Percentiles rank a stretch among this genome's conserved stretches.
These are phyloP conservation scores for Graphilbum ipis-grandicollis DNA, from an alignment of 2,329 filamentous ascomycete species.

Conservation along the genomic window DNA sequence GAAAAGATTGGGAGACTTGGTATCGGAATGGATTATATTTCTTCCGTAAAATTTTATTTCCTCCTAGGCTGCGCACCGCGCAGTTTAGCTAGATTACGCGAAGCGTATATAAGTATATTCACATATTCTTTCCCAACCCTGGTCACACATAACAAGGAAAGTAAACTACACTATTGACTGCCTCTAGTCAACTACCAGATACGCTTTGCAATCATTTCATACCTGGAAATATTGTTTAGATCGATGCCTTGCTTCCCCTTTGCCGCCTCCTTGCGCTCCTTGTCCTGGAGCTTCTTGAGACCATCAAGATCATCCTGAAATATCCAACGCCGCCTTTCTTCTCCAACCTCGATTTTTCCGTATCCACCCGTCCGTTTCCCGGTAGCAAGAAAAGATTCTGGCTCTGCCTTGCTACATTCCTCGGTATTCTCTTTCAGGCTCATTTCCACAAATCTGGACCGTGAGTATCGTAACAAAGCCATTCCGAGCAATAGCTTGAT, in stretches of 20 bases:
- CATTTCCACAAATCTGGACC: constrained; percentile 67
- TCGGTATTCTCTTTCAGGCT: constrained; percentile 45
- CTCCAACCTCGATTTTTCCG: constrained; percentile 73
- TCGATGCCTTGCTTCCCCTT: constrained; percentile 36
- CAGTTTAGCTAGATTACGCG: too few species aligned
- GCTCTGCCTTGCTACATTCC: constrained; percentile 26
- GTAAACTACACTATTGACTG: too few species aligned
- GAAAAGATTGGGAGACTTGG: too few species aligned
- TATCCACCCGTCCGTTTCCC: constrained; percentile 66
- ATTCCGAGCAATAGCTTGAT: constrained; percentile 80
- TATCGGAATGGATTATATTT: too few species aligned
- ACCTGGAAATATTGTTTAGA: constrained; percentile 55
- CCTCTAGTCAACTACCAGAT: constrained; percentile 69
- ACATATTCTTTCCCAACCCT: too few species aligned
- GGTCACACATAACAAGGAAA: too few species aligned
- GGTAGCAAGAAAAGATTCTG: constrained; percentile 45
- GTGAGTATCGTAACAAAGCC: constrained; percentile 62
- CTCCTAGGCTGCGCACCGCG: too few species aligned
- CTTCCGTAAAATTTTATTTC: too few species aligned
- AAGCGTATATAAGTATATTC: too few species aligned
- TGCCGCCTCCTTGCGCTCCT: constrained; percentile 45
- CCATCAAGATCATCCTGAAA: constrained; percentile 72
- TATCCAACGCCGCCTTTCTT: constrained; percentile 72
- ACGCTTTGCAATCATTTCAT: constrained; percentile 90
- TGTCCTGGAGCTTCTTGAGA: constrained; percentile 40